Conservation (phyloP, 768 basidiomycete genomes). For the Rubroboletus satanas region DNA sequence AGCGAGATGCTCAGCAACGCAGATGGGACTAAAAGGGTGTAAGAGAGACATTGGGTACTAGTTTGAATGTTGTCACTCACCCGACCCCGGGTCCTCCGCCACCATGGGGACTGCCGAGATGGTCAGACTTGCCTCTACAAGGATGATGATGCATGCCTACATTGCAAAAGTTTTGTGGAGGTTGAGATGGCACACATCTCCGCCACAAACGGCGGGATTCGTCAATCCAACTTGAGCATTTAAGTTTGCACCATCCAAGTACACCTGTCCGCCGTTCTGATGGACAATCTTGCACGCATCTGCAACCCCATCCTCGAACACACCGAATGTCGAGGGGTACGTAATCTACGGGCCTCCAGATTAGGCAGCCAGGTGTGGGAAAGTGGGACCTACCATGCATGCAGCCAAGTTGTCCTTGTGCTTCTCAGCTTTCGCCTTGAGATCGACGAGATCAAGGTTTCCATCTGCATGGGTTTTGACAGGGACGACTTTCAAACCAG, state of each 20-base stretch:
- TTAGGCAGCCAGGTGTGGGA: conserved; percentile 10
- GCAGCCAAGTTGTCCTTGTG: conserved; percentile 91
- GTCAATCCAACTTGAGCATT: conserved; percentile 94
- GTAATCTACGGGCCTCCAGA: conserved; percentile 60
- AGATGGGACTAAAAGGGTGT: conserved; percentile 64
- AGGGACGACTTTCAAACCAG: conserved; percentile 93
- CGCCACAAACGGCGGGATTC: conserved; percentile 91
- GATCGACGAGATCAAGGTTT: conserved; percentile 83
- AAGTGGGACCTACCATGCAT: conserved; percentile 69
- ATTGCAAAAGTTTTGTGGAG: conserved; percentile 98
- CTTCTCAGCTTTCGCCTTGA: conserved; percentile 81
- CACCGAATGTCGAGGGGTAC: conserved; percentile 96
- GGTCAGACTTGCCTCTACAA: background rate
- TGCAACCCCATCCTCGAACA: conserved; percentile 89
- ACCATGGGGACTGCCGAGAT: conserved; percentile 73
- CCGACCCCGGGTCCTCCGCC: conserved; percentile 97
- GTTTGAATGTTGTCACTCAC: conserved; percentile 36
- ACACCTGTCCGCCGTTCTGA: conserved; percentile 93
- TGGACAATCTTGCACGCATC: conserved; percentile 93
- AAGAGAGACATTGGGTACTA: background rate
- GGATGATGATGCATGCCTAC: conserved; percentile 38
- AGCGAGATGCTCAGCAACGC: conserved; percentile 87
- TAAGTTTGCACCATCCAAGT: conserved; percentile 92
- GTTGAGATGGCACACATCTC: conserved; percentile 97
- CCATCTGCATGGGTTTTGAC: conserved; percentile 87